Evolutionary conservation across 2,329 filamentous ascomycete species (phyloP).

Genomic region (Ascochyta lentis): DNA sequence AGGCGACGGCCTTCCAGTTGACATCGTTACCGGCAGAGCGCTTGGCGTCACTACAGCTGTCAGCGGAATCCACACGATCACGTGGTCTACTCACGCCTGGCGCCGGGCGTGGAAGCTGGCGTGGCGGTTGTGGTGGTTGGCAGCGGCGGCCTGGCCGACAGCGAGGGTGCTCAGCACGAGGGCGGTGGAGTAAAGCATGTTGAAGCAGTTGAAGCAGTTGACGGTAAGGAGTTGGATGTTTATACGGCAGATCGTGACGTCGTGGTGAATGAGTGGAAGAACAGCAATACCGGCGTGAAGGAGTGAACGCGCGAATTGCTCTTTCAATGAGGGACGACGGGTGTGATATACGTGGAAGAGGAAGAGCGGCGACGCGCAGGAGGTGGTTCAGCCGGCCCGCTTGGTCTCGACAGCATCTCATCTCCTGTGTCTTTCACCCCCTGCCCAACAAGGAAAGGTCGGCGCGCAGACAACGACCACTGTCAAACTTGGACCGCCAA

Average conservation of each 20-base stretch:
- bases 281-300: constrained; percentile 44
- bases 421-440: constrained; percentile 25
- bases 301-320: constrained; percentile 49
- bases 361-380: constrained; percentile 34
- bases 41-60: constrained; percentile 39
- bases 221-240: neutral
- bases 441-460: constrained; percentile 21
- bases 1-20: constrained; percentile 40
- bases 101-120: constrained; percentile 48
- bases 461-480: constrained; percentile 27
- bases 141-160: constrained; percentile 44
- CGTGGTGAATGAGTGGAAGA: constrained; percentile 39
- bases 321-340: constrained; percentile 33
- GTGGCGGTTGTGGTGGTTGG: constrained; percentile 41
- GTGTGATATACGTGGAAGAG: constrained; percentile 33
- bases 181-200: constrained; percentile 47
- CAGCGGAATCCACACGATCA: neutral
- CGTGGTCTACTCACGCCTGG: constrained; percentile 34
- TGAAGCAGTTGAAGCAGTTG: constrained; percentile 16
- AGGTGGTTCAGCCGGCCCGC: constrained; percentile 28
- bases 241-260: constrained; percentile 30
- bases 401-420: constrained; percentile 33
- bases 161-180: constrained; percentile 48
- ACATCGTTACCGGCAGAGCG: constrained; percentile 31
- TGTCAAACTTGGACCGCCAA: constrained; percentile 36